Evolutionary conservation across 441 rosid genomes (phyloP), one percentile per base, ranked within the genome.

Genomic region (Hura crepitans): DNA sequence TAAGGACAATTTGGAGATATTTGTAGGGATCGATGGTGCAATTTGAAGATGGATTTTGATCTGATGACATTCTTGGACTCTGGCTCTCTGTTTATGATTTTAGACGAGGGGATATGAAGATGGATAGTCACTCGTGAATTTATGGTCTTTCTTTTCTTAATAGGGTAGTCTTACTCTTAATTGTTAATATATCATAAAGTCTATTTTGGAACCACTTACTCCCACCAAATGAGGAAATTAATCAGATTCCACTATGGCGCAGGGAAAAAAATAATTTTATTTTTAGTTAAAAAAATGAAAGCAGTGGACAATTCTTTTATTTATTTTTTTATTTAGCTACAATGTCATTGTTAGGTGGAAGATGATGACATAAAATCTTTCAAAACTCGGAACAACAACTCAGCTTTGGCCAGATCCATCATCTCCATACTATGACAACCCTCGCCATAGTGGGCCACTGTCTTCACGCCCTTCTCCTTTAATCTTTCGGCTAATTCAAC

Each of bases 341-440:
- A n/a, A n/a, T n/a, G n/a, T n/a, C n/a, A 25, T 25, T 12, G 13
- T 42, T 42, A 42, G 46, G 12, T 28, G n/a, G 42, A 30, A 30
- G 42, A 57, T 57, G 6, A 27, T 27, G 42, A 49, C 56, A 65
- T 37, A 46, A 67, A 67, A 15, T 59, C 56, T 22, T 59, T 69
- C 5, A 59, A 9, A 23, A 49, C 13, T 13, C 6, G 4, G 20
- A 20, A 31, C 17, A 69, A 22, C 14, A 46, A 31, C 55, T 65
- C 46, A 23, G 73, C 72, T 39, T 77, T 78, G 0, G 42, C 37
- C 0, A 63, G 64, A 47, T 81, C 75, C 2, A 3, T 0, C 5
- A 75, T 0, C 45, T 81, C 87, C 3, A 74, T 75, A 1, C 79
- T 68, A 69, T 81, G 84, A 63, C 11, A 54, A 42, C 77, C 83